Evolutionary conservation across 768 basidiomycete genomes (phyloP).

Genomic region (Suillus placidus): DNA sequence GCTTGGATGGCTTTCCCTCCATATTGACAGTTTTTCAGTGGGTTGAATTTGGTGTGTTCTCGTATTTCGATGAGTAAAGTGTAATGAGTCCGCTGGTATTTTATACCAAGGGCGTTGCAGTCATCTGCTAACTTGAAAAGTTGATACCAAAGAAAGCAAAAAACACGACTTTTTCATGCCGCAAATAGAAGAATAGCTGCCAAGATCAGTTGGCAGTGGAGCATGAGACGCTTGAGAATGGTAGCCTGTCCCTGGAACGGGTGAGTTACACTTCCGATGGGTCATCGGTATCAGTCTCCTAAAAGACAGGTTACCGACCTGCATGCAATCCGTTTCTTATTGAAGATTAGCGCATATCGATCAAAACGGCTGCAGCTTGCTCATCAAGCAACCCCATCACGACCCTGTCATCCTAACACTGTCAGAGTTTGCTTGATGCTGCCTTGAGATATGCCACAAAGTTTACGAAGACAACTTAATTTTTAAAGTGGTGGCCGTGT

Average conservation of each 20-base stretch:
- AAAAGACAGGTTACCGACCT: not conserved
- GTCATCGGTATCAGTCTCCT: not conserved
- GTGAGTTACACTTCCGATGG: not conserved
- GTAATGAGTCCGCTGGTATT: not conserved
- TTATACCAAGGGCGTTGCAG: not conserved
- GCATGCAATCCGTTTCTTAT: not conserved
- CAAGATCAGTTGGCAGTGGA: not conserved
- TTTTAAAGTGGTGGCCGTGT: not conserved
- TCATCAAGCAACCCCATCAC: not conserved
- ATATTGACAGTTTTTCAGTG: not conserved
- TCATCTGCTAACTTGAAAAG: not conserved
- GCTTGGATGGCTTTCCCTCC: not conserved
- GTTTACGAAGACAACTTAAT: not conserved
- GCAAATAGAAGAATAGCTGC: not conserved
- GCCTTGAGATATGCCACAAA: not conserved
- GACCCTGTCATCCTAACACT: not conserved
- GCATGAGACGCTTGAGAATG: not conserved
- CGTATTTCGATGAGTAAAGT: not conserved
- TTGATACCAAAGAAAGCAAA: not conserved
- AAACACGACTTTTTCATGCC: not conserved
- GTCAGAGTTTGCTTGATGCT: not conserved
- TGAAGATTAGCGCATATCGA: not conserved
- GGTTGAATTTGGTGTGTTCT: not conserved
- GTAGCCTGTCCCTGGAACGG: not conserved
- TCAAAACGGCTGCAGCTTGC: not conserved